Percentiles rank a stretch among this genome's conserved stretches.
Evolutionary conservation across 192 early-diverging fungal genomes (phyloP).

Genomic region (Bifiguratus adelaidae): DNA sequence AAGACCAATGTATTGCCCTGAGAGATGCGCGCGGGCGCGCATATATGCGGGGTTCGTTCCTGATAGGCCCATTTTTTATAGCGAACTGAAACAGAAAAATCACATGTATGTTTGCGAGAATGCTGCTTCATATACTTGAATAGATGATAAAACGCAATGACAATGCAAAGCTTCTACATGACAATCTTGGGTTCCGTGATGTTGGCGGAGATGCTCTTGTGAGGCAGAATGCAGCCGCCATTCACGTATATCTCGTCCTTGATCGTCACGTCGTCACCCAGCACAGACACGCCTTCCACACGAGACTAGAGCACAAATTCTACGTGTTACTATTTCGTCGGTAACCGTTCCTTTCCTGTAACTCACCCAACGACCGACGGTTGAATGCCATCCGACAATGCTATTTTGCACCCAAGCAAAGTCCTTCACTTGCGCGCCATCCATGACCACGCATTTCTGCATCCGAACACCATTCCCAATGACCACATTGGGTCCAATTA

Average conservation of each 20-base stretch:
- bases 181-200: conserved; percentile 90
- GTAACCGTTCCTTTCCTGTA: too few relatives aligned
- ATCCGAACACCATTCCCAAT: conserved; percentile 94
- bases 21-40: not conserved
- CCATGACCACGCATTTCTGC: conserved; percentile 79
- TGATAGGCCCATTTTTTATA: too few relatives aligned
- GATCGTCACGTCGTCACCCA: conserved; percentile 95
- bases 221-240: conserved; percentile 89
- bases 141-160: not conserved
- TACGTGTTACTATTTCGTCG: too few relatives aligned
- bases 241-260: conserved; percentile 91
- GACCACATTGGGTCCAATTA: conserved; percentile 83
- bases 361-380: conserved; percentile 77
- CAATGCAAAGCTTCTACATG: conserved; percentile 60
- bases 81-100: not conserved
- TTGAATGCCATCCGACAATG: conserved; percentile 96
- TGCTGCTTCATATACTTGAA: not conserved
- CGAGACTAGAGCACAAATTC: conserved; percentile 33
- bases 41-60: too few relatives aligned
- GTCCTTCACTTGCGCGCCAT: conserved; percentile 75
- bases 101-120: not conserved
- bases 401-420: conserved; percentile 82
- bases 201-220: conserved; percentile 85
- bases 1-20: not conserved
- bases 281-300: conserved; percentile 84